Evolutionary conservation across 768 basidiomycete genomes (phyloP).

Genomic region (Nevesoporus exiguus): DNA sequence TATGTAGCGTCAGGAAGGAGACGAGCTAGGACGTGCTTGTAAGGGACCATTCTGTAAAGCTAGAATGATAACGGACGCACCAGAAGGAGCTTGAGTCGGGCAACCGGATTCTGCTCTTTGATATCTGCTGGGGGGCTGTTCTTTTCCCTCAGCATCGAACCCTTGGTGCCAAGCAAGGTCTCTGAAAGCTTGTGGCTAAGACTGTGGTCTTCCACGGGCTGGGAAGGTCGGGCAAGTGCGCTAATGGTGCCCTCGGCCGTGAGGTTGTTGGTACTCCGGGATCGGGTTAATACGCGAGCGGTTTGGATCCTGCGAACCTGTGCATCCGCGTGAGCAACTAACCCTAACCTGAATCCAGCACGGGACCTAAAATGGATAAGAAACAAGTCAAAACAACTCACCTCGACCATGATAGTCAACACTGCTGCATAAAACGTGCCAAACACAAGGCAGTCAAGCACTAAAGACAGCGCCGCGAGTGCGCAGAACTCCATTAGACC

Average conservation of each 20-base stretch:
- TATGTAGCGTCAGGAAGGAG: slow-evolving; percentile 87
- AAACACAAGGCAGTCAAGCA: slow-evolving; percentile 83
- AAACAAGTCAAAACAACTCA: slow-evolving; percentile 35
- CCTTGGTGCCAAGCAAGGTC: slow-evolving; percentile 45
- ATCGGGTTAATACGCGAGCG: slow-evolving; percentile 48
- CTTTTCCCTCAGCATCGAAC: slow-evolving; percentile 44
- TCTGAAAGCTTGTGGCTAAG: slow-evolving; percentile 28
- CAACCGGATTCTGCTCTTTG: slow-evolving; percentile 75
- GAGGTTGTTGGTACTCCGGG: slow-evolving; percentile 31
- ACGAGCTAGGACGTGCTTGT: slow-evolving; percentile 52
- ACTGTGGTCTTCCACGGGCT: slow-evolving; percentile 14
- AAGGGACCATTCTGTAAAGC: background rate
- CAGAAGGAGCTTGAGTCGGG: slow-evolving; percentile 83
- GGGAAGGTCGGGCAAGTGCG: slow-evolving; percentile 27
- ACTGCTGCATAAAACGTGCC: slow-evolving; percentile 89
- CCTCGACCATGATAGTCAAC: slow-evolving; percentile 95
- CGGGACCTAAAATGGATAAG: background rate
- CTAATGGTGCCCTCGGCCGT: slow-evolving; percentile 30
- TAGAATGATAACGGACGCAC: slow-evolving; percentile 37
- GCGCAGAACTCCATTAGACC: slow-evolving; percentile 94
- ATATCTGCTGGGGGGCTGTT: slow-evolving; percentile 38
- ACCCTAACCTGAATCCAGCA: slow-evolving; percentile 10
- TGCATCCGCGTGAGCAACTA: slow-evolving; percentile 2
- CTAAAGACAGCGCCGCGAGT: slow-evolving; percentile 83
- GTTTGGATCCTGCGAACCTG: slow-evolving; percentile 72